phyloP scores from a whole-genome alignment of 2,329 filamentous ascomycete species.

The Zopfia rhizophila region DNA sequence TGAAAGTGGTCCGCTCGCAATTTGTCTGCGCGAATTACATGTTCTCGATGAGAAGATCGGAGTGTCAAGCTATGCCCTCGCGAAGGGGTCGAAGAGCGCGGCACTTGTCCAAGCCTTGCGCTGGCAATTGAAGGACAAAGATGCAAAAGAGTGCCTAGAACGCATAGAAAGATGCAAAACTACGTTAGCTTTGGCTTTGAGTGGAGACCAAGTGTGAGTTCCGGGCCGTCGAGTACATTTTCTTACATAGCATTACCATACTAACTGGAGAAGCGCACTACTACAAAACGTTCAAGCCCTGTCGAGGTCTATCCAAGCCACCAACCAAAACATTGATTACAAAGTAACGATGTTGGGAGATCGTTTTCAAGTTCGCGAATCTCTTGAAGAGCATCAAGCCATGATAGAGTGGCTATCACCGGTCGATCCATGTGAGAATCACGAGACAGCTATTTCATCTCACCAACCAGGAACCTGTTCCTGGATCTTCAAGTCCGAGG shows the following conservation, averaged over 20 bases:
- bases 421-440: not conserved
- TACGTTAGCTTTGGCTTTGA: conserved; percentile 2
- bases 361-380: too few species aligned
- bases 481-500: conserved; percentile 3
- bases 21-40: not conserved
- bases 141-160: conserved; percentile 5
- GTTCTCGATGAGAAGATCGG: conserved; percentile 4
- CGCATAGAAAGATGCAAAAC: conserved; percentile 7
- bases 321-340: too few species aligned
- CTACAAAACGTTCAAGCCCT: too few species aligned
- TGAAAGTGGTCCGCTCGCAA: not conserved
- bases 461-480: not conserved
- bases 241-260: too few species aligned
- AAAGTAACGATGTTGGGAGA: too few species aligned
- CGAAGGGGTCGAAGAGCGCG: not conserved
- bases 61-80: not conserved
- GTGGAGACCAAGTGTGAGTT: conserved; percentile 4
- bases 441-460: not conserved
- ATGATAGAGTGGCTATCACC: conserved; percentile 4
- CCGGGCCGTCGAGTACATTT: too few species aligned
- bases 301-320: too few species aligned
- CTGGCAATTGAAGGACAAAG: conserved; percentile 12
- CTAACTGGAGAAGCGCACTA: too few species aligned
- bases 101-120: conserved; percentile 6
- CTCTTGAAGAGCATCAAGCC: too few species aligned